Evolutionary conservation across 345 rosid genomes (phyloP).

Genomic region (Gossypium rotundifolium): DNA sequence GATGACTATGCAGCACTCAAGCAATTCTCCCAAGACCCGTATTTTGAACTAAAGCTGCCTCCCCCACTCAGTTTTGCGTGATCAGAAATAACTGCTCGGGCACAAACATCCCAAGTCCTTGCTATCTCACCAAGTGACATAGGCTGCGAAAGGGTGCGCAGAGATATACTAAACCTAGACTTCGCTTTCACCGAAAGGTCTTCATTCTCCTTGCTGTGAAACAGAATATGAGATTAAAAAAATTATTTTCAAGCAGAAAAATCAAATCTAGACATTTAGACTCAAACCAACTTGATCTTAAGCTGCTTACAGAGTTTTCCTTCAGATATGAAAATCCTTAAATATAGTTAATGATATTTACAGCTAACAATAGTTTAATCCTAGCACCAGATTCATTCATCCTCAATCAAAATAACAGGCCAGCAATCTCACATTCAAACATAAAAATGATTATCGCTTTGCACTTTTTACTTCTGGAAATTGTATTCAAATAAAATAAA

Average conservation of each 20-base stretch:
- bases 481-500: conserved; percentile 5
- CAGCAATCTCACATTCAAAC: background rate
- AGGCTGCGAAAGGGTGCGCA: conserved; percentile 64
- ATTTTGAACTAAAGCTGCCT: conserved; percentile 78
- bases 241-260: background rate
- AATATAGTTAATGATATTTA: background rate
- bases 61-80: conserved; percentile 62
- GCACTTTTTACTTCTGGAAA: background rate
- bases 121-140: conserved; percentile 73
- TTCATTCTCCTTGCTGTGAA: conserved; percentile 58
- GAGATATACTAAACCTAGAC: conserved; percentile 57
- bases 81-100: conserved; percentile 59
- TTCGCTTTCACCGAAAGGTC: conserved; percentile 64
- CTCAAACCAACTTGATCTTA: background rate
- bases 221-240: background rate
- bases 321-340: background rate
- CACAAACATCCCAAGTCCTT: conserved; percentile 74
- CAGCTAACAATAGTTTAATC: background rate
- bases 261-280: background rate
- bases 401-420: background rate
- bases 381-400: background rate
- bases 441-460: background rate
- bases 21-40: conserved; percentile 75
- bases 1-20: conserved; percentile 30
- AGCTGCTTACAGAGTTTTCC: background rate